These are phyloP conservation scores for Candida krabiensis DNA, from an alignment of 805 yeast species.

Conservation along the genomic window DNA sequence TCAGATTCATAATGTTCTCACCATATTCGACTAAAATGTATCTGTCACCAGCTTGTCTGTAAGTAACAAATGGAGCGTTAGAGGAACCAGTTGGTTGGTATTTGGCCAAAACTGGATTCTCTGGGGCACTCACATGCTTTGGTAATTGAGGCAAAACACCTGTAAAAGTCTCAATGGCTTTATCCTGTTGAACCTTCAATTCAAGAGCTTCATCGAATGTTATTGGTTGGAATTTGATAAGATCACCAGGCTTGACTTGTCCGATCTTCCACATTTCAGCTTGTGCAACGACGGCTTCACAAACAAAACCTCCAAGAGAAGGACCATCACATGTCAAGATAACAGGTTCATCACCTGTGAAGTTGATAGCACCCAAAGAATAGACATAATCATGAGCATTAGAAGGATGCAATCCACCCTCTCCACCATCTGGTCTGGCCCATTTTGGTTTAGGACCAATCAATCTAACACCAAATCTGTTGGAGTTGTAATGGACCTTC, in stretches of 20 bases:
- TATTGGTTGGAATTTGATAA: slow-evolving; percentile 77
- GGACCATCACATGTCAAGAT: slow-evolving; percentile 97
- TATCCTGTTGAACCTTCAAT: slow-evolving; percentile 63
- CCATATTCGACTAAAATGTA: slow-evolving; percentile 92
- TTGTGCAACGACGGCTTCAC: slow-evolving; percentile 93
- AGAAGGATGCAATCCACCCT: slow-evolving; percentile 98
- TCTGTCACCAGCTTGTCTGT: slow-evolving; percentile 97
- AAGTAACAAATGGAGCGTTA: slow-evolving; percentile 68
- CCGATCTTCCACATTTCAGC: slow-evolving; percentile 99
- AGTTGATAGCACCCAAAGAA: slow-evolving; percentile 94
- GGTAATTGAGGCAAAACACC: slow-evolving; percentile 39
- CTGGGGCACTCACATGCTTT: slow-evolving; percentile 43
- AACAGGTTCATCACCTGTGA: slow-evolving; percentile 98
- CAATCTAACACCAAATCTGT: slow-evolving; percentile 92
- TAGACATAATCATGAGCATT: slow-evolving; percentile 97
- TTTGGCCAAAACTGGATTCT: slow-evolving; percentile 68
- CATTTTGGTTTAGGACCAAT: slow-evolving; percentile 95
- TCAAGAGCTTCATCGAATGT: slow-evolving; percentile 64
- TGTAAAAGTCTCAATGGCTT: slow-evolving; percentile 43
- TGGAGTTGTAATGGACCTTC: slow-evolving; percentile 97
- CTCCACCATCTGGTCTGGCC: slow-evolving; percentile 97
- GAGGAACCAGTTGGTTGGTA: slow-evolving; percentile 44
- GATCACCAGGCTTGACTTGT: slow-evolving; percentile 94
- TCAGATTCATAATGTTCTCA: slow-evolving; percentile 81
- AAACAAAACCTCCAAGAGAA: slow-evolving; percentile 94